Conservation (phyloP, 106 monocot genomes). For the Dendrobium catenatum region DNA sequence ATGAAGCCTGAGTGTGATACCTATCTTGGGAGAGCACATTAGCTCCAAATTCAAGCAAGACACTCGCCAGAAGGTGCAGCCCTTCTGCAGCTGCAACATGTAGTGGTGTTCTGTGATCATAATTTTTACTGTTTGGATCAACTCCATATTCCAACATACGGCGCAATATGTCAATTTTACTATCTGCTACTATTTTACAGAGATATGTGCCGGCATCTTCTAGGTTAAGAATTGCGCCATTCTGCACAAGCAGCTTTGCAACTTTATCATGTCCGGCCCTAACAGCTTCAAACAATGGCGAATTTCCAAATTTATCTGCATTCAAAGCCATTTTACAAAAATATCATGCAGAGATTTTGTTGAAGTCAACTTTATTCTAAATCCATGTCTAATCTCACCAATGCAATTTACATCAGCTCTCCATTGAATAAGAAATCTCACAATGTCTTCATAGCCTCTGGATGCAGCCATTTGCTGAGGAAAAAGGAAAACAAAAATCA, state of each 20-base stretch:
- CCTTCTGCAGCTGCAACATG: conserved; percentile 80
- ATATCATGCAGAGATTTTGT: neutral
- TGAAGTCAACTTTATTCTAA: neutral
- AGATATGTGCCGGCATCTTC: conserved; percentile 63
- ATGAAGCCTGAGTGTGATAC: conserved; percentile 13
- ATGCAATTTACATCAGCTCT: conserved; percentile 49
- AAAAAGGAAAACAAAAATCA: neutral
- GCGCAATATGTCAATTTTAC: conserved; percentile 42
- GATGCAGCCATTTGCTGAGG: conserved; percentile 62
- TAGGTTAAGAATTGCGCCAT: conserved; percentile 44
- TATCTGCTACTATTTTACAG: conserved; percentile 40
- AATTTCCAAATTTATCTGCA: conserved; percentile 70
- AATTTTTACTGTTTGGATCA: conserved; percentile 72
- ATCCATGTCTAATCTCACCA: conserved; percentile 18
- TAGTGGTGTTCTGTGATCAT: conserved; percentile 60
- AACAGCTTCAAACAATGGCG: conserved; percentile 60
- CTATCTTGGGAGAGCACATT: conserved; percentile 57
- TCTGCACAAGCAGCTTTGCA: conserved; percentile 34
- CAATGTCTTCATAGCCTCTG: conserved; percentile 64
- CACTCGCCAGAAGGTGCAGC: conserved; percentile 47
- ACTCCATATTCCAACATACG: conserved; percentile 51
- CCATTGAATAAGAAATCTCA: conserved; percentile 55
- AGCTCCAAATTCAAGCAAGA: conserved; percentile 56
- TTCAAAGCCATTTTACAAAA: neutral
- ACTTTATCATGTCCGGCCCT: conserved; percentile 60